phyloP scores from a whole-genome alignment of 192 early-diverging fungal genomes.

The Spinellus fusiger region DNA sequence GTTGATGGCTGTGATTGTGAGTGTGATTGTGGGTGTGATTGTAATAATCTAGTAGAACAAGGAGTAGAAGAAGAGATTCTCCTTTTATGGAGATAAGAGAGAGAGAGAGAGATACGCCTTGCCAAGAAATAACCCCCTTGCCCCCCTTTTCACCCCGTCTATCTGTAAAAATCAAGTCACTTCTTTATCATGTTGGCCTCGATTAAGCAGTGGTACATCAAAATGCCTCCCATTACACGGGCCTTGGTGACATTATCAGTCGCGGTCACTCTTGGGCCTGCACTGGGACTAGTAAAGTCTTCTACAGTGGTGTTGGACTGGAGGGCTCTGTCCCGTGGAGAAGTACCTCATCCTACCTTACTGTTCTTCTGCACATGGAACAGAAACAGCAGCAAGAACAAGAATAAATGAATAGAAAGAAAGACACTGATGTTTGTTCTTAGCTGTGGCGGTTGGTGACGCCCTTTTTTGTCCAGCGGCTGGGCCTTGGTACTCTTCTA shows the following conservation, averaged over 20 bases:
- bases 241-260: conserved; percentile 44
- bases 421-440: too few relatives aligned
- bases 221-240: conserved; percentile 57
- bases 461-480: conserved; percentile 47
- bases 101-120: too few relatives aligned
- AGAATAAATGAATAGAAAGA: too few relatives aligned
- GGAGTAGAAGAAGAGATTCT: too few relatives aligned
- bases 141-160: background rate
- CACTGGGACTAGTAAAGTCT: conserved; percentile 33
- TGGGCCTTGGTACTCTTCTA: conserved; percentile 57
- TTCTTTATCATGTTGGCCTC: background rate
- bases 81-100: too few relatives aligned
- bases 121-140: background rate
- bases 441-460: conserved; percentile 79
- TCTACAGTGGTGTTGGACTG: conserved; percentile 48
- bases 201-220: conserved; percentile 34
- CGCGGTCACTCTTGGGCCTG: conserved; percentile 35
- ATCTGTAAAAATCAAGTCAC: background rate
- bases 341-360: too few relatives aligned
- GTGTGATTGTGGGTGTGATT: too few relatives aligned
- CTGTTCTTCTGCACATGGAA: too few relatives aligned
- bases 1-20: too few relatives aligned
- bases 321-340: conserved; percentile 30
- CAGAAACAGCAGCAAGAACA: too few relatives aligned
- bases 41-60: too few relatives aligned